A percentile compares a stretch with the other conserved stretches of the same genome.
phyloP scores from a whole-genome alignment of 257 asterid genomes.

The Verbascum thapsus region DNA sequence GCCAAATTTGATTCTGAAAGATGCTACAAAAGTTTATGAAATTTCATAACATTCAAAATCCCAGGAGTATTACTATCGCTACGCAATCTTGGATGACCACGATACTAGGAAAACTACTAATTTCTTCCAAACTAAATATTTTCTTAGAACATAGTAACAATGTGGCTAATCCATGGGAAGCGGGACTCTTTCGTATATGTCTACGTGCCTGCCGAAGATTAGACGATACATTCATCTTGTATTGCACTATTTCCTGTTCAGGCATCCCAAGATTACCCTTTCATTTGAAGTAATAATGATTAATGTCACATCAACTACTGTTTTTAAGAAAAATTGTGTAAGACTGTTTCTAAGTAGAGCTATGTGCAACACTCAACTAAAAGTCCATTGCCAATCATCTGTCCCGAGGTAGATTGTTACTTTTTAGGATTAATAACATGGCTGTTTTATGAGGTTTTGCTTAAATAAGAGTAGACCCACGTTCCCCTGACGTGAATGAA shows the following conservation, averaged over 20 bases:
- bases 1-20: background rate
- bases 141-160: constrained; percentile 11
- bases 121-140: constrained; percentile 5
- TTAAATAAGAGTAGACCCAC: no score
- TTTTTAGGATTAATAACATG: no score
- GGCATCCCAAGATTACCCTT: background rate
- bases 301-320: no score
- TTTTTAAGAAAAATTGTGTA: no score
- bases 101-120: constrained; percentile 10
- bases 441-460: no score
- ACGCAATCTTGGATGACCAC: background rate
- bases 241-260: no score
- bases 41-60: constrained; percentile 1
- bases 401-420: no score
- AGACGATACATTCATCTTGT: constrained; percentile 14
- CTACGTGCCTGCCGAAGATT: background rate
- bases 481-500: no score
- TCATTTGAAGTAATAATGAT: no score
- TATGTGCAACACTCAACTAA: no score
- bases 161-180: background rate
- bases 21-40: background rate
- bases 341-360: no score
- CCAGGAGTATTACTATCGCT: constrained; percentile 7
- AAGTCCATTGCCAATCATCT: no score
- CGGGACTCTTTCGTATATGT: background rate